phyloP scores from a whole-genome alignment of 2,329 filamentous ascomycete species.

The Chrysosphaeria jannelii region DNA sequence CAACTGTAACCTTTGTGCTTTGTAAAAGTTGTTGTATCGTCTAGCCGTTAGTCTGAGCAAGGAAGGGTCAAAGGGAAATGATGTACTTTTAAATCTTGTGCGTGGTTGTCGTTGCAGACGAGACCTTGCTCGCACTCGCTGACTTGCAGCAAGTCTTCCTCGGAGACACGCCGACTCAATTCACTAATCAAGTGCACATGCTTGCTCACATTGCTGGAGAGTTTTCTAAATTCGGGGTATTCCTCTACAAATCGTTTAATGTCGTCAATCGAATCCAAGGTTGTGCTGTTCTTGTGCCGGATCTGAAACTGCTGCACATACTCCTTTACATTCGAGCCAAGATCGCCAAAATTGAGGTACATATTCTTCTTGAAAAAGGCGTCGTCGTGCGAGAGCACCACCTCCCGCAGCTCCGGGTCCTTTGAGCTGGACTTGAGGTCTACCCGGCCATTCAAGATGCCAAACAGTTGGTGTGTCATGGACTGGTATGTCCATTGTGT shows the following conservation, averaged over 20 bases:
- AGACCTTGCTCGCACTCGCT: conserved; percentile 92
- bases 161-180: conserved; percentile 59
- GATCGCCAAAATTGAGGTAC: conserved; percentile 89
- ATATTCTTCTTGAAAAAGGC: conserved; percentile 98
- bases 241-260: conserved; percentile 99
- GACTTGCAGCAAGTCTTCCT: conserved; percentile 74
- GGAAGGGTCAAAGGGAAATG: not conserved
- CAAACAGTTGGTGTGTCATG: conserved; percentile 94
- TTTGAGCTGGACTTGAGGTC: conserved; percentile 31
- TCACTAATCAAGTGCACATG: conserved; percentile 91
- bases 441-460: conserved; percentile 84
- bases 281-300: conserved; percentile 86
- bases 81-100: conserved; percentile 53
- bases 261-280: conserved; percentile 87
- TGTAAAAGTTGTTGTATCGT: too few species aligned
- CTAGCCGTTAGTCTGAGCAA: not conserved
- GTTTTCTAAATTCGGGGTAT: conserved; percentile 88
- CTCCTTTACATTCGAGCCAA: conserved; percentile 89
- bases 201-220: conserved; percentile 94
- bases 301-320: conserved; percentile 96
- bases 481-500: conserved; percentile 99
- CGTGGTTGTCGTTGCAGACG: conserved; percentile 89
- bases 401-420: conserved; percentile 73
- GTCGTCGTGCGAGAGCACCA: conserved; percentile 85
- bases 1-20: conserved; percentile 54